Conservation (phyloP, 2,329 filamentous ascomycete species). For the Fusarium staphyleae region DNA sequence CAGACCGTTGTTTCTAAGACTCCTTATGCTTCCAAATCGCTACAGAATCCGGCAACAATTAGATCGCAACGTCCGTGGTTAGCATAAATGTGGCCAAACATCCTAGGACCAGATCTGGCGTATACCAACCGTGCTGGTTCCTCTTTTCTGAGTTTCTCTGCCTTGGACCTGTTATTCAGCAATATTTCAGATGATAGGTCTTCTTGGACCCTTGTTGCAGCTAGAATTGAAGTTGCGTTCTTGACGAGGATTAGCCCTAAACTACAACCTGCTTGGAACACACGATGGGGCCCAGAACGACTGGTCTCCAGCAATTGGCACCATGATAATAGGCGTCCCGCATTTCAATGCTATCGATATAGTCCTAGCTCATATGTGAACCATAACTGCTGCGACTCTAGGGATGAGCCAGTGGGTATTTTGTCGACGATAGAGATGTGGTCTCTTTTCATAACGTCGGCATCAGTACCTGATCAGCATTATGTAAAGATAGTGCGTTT, state of each 20-base stretch:
- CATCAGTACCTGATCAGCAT: not conserved
- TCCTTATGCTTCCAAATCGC: not conserved
- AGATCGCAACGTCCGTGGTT: not conserved
- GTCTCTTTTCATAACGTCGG: not conserved
- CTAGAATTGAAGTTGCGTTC: not conserved
- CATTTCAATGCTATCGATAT: not conserved
- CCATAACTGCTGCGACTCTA: not conserved
- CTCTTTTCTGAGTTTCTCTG: not conserved
- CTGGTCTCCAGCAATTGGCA: not conserved
- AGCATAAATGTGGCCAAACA: not conserved
- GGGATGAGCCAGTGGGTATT: conserved; percentile 1
- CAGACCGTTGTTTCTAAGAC: not conserved
- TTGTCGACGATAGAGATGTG: not conserved
- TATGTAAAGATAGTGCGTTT: not conserved
- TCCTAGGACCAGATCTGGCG: not conserved
- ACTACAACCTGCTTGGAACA: not conserved
- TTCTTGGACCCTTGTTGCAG: not conserved
- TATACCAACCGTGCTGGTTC: not conserved
- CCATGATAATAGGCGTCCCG: not conserved
- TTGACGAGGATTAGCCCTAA: not conserved
- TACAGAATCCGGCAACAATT: not conserved
- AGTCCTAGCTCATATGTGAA: not conserved
- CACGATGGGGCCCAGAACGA: not conserved
- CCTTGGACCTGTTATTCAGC: not conserved
- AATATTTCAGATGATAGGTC: not conserved